Base-by-base conservation (phyloP, 1,139 yeast genomes). In the Lizanozyma gosingica region DNA sequence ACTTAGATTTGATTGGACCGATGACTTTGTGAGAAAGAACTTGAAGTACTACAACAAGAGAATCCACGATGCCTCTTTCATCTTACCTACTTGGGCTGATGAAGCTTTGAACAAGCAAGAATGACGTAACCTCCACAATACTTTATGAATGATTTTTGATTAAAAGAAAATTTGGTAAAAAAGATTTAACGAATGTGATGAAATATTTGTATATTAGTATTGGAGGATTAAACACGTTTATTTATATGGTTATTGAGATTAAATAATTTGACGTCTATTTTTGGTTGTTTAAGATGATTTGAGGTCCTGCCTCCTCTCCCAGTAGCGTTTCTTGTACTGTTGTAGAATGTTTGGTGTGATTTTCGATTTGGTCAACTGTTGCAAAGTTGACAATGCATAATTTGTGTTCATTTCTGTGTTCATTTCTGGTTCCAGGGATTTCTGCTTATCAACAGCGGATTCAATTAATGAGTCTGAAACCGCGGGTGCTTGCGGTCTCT, bases 11-110 rank as follows among this genome's bases (percentile, higher is more conserved):
- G 52, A 63, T 27, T 62, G 78, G 46, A 47, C 70, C 4, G 52
- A 54, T 2, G 75, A 65, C 37, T 59, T 70, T 39, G 92, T 85
- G 55, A 59, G 57, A 37, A 57, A 63, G 44, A 55, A 75, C 45
- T 78, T 84, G 65, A 71, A 69, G 52, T 92, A 92, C 63, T 92
- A 92, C 67, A 85, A 78, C 55, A 63, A 71, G 41, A 68, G 67
- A 34, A 78, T 90, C 37, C 98, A 92, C 63, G 58, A 63, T 44
- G 81, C 95, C 4, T 75, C 95, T 37, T 92, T 88, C 59, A 79
- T 88, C 37, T 68, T 92, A 46, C 98, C 97, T 18, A 82, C 80
- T 27, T 87, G 94, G 92, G 95, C 95, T 2, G 65, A 71, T 43
- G 53, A 59, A 41, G 58, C 52, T 41, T 50, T 71, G 41, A 49